Conservation (phyloP, 352 stramenopile genomes). For the Phytopythium aichiense region DNA sequence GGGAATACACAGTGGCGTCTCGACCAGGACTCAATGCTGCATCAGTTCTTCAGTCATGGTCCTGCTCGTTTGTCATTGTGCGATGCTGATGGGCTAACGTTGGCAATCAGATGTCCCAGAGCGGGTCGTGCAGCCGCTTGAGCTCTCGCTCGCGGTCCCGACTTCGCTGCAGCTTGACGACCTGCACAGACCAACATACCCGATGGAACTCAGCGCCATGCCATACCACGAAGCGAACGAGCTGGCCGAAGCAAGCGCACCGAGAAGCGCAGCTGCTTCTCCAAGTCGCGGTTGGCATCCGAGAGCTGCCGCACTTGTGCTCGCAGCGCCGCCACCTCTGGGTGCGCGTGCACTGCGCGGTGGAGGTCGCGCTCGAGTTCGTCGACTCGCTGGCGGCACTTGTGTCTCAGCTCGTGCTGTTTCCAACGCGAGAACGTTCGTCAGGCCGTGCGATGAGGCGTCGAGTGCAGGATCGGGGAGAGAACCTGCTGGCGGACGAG, state of each 20-base stretch:
- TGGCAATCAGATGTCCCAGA: slow-evolving; percentile 36
- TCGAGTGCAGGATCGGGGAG: neutral
- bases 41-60: neutral
- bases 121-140: slow-evolving; percentile 56
- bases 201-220: neutral
- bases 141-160: slow-evolving; percentile 64
- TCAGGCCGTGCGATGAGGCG: neutral
- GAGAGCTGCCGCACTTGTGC: slow-evolving; percentile 37
- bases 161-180: slow-evolving; percentile 73
- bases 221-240: neutral
- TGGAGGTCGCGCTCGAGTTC: slow-evolving; percentile 44
- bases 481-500: slow-evolving; percentile 62
- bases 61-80: neutral
- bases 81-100: neutral
- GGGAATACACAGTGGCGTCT: slow-evolving; percentile 2
- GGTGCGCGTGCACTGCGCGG: slow-evolving; percentile 38
- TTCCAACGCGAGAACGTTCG: neutral
- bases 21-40: neutral
- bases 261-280: slow-evolving; percentile 66
- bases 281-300: slow-evolving; percentile 32
- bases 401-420: slow-evolving; percentile 52
- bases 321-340: slow-evolving; percentile 39
- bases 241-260: slow-evolving; percentile 9
- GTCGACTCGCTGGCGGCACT: slow-evolving; percentile 38
- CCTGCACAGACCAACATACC: slow-evolving; percentile 14